These are phyloP conservation scores for Salicornia ramosissima DNA, from an alignment of 148 eudicot species.

Conservation along the genomic window DNA sequence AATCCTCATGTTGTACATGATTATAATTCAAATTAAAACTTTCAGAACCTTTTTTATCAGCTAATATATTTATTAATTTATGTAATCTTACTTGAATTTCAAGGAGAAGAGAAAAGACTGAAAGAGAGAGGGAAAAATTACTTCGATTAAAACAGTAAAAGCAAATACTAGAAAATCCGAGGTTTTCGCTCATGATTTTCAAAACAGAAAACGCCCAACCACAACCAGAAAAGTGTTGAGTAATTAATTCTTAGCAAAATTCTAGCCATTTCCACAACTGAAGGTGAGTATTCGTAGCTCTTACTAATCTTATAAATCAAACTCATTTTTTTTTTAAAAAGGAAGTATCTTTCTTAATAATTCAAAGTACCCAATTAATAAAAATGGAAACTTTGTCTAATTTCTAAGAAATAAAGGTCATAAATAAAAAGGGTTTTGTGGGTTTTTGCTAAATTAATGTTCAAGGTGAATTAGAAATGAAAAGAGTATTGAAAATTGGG, in stretches of 20 bases:
- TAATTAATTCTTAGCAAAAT: conserved; percentile 70
- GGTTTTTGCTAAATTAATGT: neutral
- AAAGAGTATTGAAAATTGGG: conserved; percentile 14
- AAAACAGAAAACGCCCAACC: conserved; percentile 62
- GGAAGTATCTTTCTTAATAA: conserved; percentile 1
- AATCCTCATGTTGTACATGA: conserved; percentile 31
- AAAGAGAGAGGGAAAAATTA: no score
- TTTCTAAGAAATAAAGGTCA: neutral
- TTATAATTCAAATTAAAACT: conserved; percentile 1
- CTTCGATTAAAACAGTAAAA: neutral
- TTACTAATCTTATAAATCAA: conserved; percentile 30
- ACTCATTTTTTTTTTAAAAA: conserved; percentile 16
- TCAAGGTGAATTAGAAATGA: conserved; percentile 7
- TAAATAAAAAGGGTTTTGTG: conserved; percentile 15
- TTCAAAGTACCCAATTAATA: neutral
- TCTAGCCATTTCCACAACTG: conserved; percentile 53
- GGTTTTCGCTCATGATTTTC: conserved; percentile 74
- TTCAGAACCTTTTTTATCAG: neutral
- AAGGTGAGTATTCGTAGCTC: conserved; percentile 33
- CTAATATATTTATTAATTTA: neutral
- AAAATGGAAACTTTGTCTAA: neutral
- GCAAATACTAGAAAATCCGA: conserved; percentile 47
- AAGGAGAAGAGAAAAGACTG: neutral
- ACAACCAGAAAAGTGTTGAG: conserved; percentile 68
- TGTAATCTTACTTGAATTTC: neutral